Evolutionary conservation across 192 early-diverging fungal genomes (phyloP).

Genomic region (Coemansia biformis): DNA sequence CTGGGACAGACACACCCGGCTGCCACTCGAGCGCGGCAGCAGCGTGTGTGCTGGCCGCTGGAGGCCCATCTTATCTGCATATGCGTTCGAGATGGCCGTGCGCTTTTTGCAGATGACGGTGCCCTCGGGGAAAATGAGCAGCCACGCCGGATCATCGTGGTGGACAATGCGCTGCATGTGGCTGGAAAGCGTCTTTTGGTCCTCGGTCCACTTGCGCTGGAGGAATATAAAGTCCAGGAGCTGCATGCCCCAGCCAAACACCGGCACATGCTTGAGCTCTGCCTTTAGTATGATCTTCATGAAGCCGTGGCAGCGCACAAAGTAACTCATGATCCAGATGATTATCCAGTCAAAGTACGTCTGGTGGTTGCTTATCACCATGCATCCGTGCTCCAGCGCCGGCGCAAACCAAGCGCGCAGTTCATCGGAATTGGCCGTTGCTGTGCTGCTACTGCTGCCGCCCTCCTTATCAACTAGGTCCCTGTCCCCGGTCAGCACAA

Average conservation of each 20-base stretch:
- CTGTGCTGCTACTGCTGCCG: slow-evolving; percentile 20
- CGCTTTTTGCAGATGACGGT: slow-evolving; percentile 80
- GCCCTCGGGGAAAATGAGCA: slow-evolving; percentile 95
- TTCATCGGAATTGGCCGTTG: slow-evolving; percentile 14
- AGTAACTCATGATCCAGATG: slow-evolving; percentile 56
- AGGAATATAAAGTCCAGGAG: slow-evolving; percentile 94
- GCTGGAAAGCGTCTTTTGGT: slow-evolving; percentile 57
- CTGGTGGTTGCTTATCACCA: slow-evolving; percentile 47
- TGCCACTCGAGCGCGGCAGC: slow-evolving; percentile 79
- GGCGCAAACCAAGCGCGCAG: slow-evolving; percentile 34
- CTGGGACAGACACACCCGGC: slow-evolving; percentile 63
- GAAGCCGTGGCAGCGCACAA: slow-evolving; percentile 66
- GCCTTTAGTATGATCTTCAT: slow-evolving; percentile 91
- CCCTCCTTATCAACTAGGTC: slow-evolving; percentile 8
- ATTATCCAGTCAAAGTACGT: slow-evolving; percentile 53
- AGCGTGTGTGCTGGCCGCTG: slow-evolving; percentile 64
- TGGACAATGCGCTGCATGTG: slow-evolving; percentile 56
- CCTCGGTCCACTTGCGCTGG: slow-evolving; percentile 77
- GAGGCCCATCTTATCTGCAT: slow-evolving; percentile 61
- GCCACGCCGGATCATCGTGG: slow-evolving; percentile 71
- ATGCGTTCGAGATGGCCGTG: slow-evolving; percentile 60
- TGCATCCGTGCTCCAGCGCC: slow-evolving; percentile 38
- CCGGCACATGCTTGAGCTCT: slow-evolving; percentile 72
- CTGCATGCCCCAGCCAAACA: slow-evolving; percentile 86
- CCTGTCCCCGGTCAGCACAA: slow-evolving; percentile 48